A percentile compares a stretch with the other conserved stretches of the same genome.
Evolutionary conservation across 2,329 filamentous ascomycete species (phyloP).

Genomic region (Fusarium sp.): DNA sequence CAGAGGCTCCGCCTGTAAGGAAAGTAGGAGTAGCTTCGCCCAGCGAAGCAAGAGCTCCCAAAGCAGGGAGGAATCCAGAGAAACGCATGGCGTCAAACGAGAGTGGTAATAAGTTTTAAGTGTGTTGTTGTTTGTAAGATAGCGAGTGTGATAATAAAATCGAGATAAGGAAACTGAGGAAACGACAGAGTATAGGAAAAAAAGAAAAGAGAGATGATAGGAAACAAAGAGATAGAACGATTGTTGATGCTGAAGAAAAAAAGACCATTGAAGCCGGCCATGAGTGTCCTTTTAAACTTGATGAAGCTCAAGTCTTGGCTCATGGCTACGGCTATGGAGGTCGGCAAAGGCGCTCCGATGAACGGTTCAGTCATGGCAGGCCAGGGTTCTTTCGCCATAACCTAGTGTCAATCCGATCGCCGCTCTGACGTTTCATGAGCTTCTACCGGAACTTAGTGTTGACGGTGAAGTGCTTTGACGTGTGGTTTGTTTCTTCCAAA

Average conservation of each 20-base stretch:
- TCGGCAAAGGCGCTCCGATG: constrained; percentile 1
- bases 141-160: constrained; percentile 11
- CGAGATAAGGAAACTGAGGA: constrained; percentile 5
- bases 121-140: constrained; percentile 8
- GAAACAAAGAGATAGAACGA: constrained; percentile 30
- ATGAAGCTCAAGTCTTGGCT: constrained; percentile 8
- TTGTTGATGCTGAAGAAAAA: constrained; percentile 27
- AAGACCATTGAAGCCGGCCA: constrained; percentile 17
- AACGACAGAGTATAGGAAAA: constrained; percentile 32
- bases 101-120: constrained; percentile 11
- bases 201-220: constrained; percentile 19
- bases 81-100: constrained; percentile 40
- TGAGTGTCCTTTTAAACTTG: constrained; percentile 32
- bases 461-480: constrained; percentile 37
- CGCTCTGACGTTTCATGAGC: constrained; percentile 41
- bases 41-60: constrained; percentile 43
- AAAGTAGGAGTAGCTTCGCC: constrained; percentile 41
- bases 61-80: constrained; percentile 33
- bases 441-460: constrained; percentile 27
- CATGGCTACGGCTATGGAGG: not conserved
- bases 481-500: constrained; percentile 34
- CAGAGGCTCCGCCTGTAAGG: constrained; percentile 19
- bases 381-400: constrained; percentile 18
- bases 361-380: constrained; percentile 23
- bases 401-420: constrained; percentile 36